Percentiles rank a stretch among this genome's conserved stretches.
phyloP scores from a whole-genome alignment of 805 yeast genomes.

The Metschnikowia reukaufii region DNA sequence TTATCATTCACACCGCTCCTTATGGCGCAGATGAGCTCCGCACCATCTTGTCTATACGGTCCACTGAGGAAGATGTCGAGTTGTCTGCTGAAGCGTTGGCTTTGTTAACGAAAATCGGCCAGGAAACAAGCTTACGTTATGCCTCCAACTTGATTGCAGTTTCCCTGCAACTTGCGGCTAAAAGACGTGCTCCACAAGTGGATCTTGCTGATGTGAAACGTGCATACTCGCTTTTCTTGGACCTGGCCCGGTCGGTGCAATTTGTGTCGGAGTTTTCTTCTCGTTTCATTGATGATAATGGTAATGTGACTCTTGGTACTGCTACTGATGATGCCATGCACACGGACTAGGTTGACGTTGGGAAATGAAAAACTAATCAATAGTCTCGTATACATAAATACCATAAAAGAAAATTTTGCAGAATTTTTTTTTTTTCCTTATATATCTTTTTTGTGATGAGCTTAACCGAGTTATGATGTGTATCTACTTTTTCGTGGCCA shows the following conservation, averaged over 20 bases:
- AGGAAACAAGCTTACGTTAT: conserved; percentile 87
- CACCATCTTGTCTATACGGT: conserved; percentile 82
- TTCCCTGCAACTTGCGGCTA: conserved; percentile 79
- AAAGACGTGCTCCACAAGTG: conserved; percentile 70
- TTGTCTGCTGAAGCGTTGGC: conserved; percentile 79
- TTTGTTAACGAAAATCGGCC: conserved; percentile 83
- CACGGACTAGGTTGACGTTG: conserved; percentile 21
- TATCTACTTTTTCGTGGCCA: no score
- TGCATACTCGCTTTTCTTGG: conserved; percentile 82
- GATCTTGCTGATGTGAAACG: conserved; percentile 84
- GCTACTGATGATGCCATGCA: conserved; percentile 38
- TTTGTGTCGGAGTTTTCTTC: conserved; percentile 68
- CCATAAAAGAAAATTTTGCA: not conserved
- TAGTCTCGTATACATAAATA: not conserved
- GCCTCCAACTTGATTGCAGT: conserved; percentile 90
- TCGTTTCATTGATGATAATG: conserved; percentile 77
- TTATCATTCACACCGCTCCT: conserved; percentile 81
- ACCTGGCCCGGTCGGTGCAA: conserved; percentile 84
- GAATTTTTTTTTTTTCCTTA: no score
- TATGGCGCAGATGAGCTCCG: conserved; percentile 83
- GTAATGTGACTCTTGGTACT: conserved; percentile 59
- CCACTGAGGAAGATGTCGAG: conserved; percentile 92
- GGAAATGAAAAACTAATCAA: no score
- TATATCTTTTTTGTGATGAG: no score
- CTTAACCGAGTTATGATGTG: no score